Evolutionary conservation across 176 grass and related monocot genomes (phyloP).

Genomic region (Zea mays): Zm-B73-REFERENCE-NAM-5.0 NC_050105.1:131817501-131818000

Average conservation of each 20-base stretch:
- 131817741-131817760: background rate
- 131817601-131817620: background rate
- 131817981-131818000: slow-evolving; percentile 13
- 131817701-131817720: slow-evolving; percentile 5
- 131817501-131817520: slow-evolving; percentile 34
- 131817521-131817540: slow-evolving; percentile 26
- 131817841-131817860: background rate
- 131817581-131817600: background rate
- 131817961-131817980: background rate
- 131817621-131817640: background rate
- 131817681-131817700: slow-evolving; percentile 6
- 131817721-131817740: background rate
- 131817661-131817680: background rate
- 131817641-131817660: slow-evolving; percentile 25
- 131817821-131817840: background rate
- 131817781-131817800: background rate
- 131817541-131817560: slow-evolving; percentile 9
- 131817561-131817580: background rate
- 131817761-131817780: slow-evolving; percentile 11
- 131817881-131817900: slow-evolving; percentile 26
- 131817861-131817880: slow-evolving; percentile 33
- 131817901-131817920: slow-evolving; percentile 7
- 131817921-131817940: slow-evolving; percentile 19
- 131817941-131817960: background rate
- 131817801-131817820: slow-evolving; percentile 11